These are phyloP conservation scores for Myxozyma melibiosi DNA, from an alignment of 805 yeast genomes.

Conservation along the genomic window DNA sequence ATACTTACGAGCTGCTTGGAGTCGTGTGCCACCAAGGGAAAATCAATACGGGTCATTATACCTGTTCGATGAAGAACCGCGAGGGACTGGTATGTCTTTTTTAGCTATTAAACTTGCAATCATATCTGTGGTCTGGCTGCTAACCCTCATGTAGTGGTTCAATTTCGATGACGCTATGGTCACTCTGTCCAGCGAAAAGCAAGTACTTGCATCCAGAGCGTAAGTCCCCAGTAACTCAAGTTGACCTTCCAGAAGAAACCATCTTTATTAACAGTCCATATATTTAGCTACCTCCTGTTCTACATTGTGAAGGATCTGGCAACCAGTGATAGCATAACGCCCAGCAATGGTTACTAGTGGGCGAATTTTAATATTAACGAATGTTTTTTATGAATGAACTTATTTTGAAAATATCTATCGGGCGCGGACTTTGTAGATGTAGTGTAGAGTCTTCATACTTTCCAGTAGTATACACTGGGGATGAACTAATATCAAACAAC, in stretches of 20 bases:
- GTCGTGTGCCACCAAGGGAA: constrained; percentile 89
- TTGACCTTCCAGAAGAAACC: background rate
- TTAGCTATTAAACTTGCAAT: constrained; percentile 18
- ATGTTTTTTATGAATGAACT: background rate
- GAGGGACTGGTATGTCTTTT: constrained; percentile 47
- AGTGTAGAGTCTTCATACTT: too few relatives aligned
- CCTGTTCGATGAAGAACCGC: constrained; percentile 72
- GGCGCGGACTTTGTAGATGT: too few relatives aligned
- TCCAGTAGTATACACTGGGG: too few relatives aligned
- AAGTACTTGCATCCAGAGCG: constrained; percentile 72
- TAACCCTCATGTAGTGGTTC: constrained; percentile 61
- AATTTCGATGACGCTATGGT: constrained; percentile 88
- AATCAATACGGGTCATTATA: constrained; percentile 94
- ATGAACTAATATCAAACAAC: too few relatives aligned
- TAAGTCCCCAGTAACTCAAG: constrained; percentile 49
- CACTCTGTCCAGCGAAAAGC: constrained; percentile 61
- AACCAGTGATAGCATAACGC: background rate
- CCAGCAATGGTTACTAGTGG: too few relatives aligned
- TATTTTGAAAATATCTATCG: too few relatives aligned
- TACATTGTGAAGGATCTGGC: constrained; percentile 30
- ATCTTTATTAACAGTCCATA: background rate
- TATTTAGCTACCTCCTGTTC: constrained; percentile 27
- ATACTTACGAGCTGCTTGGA: constrained; percentile 81
- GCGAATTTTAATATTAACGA: background rate
- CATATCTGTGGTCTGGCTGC: constrained; percentile 32